These are phyloP conservation scores for Boletus rufocinnamomeus DNA, from an alignment of 768 basidiomycete genomes.

Conservation along the genomic window DNA sequence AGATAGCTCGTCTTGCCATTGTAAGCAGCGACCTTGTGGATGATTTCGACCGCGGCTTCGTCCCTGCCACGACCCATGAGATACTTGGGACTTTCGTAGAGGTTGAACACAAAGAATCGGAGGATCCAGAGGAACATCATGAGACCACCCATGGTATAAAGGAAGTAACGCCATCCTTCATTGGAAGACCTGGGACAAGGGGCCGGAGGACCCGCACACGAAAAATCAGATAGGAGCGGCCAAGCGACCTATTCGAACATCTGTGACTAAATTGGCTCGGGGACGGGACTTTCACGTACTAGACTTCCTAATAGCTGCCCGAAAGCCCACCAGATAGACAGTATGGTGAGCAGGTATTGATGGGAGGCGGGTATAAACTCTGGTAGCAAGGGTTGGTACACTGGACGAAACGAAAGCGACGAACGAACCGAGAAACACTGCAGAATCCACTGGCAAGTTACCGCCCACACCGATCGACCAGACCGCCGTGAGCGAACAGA, in stretches of 20 bases:
- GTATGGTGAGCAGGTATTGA: slow-evolving; percentile 72
- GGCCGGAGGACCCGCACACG: slow-evolving; percentile 51
- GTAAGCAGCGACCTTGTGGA: slow-evolving; percentile 61
- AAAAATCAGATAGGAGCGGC: slow-evolving; percentile 70
- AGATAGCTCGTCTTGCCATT: slow-evolving; percentile 55
- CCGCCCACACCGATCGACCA: slow-evolving; percentile 75
- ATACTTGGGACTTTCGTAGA: slow-evolving; percentile 72
- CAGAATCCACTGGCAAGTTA: slow-evolving; percentile 73
- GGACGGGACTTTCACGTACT: slow-evolving; percentile 24
- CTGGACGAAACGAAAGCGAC: neutral
- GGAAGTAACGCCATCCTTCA: slow-evolving; percentile 74
- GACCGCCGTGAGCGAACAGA: slow-evolving; percentile 54
- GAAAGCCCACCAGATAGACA: slow-evolving; percentile 81
- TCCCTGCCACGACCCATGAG: slow-evolving; percentile 70
- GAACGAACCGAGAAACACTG: slow-evolving; percentile 66
- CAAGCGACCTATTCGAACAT: slow-evolving; percentile 56
- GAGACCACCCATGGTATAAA: slow-evolving; percentile 71
- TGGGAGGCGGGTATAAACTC: slow-evolving; percentile 73
- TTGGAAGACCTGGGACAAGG: slow-evolving; percentile 50
- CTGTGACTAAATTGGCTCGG: neutral
- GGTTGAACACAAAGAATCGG: slow-evolving; percentile 66
- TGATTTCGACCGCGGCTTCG: slow-evolving; percentile 57
- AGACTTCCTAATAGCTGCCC: slow-evolving; percentile 66
- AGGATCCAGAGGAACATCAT: slow-evolving; percentile 63
- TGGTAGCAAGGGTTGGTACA: slow-evolving; percentile 21